A percentile compares a stretch with the other conserved stretches of the same genome.
These are phyloP conservation scores for Yamadazyma diddensiae DNA, from an alignment of 1,139 yeast species.

Conservation along the genomic window DNA sequence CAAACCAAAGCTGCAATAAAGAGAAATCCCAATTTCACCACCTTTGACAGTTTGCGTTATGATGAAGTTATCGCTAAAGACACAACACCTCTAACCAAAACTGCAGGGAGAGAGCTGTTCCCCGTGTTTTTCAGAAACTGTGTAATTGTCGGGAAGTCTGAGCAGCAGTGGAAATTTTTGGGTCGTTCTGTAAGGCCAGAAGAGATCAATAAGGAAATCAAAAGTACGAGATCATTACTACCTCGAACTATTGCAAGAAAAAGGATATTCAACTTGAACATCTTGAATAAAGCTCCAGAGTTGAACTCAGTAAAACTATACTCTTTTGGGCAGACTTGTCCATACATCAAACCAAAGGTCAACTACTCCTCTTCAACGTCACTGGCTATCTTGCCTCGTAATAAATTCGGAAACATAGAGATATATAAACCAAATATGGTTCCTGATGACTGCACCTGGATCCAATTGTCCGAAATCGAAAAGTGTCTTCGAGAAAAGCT, in stretches of 20 bases:
- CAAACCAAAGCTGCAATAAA: constrained; percentile 27
- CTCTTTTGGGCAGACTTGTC: constrained; percentile 31
- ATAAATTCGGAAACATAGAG: constrained; percentile 36
- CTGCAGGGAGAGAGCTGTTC: no score
- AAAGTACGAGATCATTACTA: constrained; percentile 18
- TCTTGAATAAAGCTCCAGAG: constrained; percentile 18
- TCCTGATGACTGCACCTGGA: constrained; percentile 32
- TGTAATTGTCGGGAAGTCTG: constrained; percentile 32
- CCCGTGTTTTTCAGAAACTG: constrained; percentile 25
- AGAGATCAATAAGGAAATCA: constrained; percentile 20
- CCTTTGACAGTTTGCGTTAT: constrained; percentile 24
- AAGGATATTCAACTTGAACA: constrained; percentile 20
- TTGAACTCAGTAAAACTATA: constrained; percentile 23
- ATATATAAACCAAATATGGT: constrained; percentile 31
- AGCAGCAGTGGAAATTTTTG: constrained; percentile 37
- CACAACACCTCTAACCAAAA: constrained; percentile 17
- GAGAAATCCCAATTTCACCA: constrained; percentile 29
- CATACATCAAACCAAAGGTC: constrained; percentile 20
- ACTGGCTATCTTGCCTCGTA: constrained; percentile 21
- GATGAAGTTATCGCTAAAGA: constrained; percentile 24
- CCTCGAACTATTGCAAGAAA: constrained; percentile 26
- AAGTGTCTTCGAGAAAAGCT: constrained; percentile 17
- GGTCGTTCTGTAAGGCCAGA: constrained; percentile 30
- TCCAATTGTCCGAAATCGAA: constrained; percentile 25
- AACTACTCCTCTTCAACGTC: constrained; percentile 7